Conservation (phyloP, 2,329 filamentous ascomycete genomes). For the Trichoderma koningii region DNA sequence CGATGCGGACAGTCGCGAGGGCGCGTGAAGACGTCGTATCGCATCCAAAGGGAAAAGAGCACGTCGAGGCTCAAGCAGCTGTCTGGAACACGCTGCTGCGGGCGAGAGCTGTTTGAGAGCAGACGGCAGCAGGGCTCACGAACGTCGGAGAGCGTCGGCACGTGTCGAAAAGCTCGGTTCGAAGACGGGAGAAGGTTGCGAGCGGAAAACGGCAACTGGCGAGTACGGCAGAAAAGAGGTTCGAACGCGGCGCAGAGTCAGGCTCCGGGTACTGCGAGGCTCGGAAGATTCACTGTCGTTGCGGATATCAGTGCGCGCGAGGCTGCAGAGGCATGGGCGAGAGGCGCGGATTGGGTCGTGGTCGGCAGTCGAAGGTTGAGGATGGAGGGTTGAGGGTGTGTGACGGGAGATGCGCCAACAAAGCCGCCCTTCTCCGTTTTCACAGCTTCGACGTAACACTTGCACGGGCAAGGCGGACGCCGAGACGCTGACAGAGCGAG, state of each 20-base stretch:
- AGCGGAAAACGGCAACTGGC: conserved; percentile 4
- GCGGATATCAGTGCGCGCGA: background rate
- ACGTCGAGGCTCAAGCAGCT: background rate
- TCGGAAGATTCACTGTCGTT: background rate
- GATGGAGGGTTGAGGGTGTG: conserved; percentile 9
- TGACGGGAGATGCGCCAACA: conserved; percentile 26
- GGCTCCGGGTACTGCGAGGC: background rate
- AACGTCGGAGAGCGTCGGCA: conserved; percentile 7
- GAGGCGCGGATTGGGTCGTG: conserved; percentile 7
- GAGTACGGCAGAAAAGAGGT: background rate
- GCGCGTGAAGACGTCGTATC: conserved; percentile 25
- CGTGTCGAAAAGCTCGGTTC: conserved; percentile 14
- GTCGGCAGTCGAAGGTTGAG: conserved; percentile 5
- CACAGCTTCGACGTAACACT: conserved; percentile 20
- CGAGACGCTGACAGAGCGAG: conserved; percentile 5
- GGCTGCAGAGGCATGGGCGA: background rate
- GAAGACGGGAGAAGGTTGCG: background rate
- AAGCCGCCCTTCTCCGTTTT: conserved; percentile 27
- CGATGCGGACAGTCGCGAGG: conserved; percentile 28
- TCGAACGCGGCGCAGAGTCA: background rate
- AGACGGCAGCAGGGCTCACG: background rate
- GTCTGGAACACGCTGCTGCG: background rate
- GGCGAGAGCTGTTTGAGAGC: background rate
- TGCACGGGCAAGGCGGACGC: conserved; percentile 19
- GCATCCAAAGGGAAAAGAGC: conserved; percentile 21